Base-by-base conservation (phyloP, 73 alveolate genomes). In the Paramecium sexaurelia region DNA sequence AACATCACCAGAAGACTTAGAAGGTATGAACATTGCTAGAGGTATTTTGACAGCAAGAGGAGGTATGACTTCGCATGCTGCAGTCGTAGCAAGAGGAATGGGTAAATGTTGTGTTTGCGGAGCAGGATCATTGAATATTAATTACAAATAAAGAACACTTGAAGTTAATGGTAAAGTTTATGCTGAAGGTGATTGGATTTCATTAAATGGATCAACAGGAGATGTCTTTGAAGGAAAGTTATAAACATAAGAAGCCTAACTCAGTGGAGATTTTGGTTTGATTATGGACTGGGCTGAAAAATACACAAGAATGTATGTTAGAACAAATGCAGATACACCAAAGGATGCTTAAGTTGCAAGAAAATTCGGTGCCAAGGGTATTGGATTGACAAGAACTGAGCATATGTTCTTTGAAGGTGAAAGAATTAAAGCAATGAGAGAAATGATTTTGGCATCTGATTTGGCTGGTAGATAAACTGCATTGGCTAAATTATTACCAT, bases 1-100 rank as follows among this genome's bases (percentile, higher is more conserved):
- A 91, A 95, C 98, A 20, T 85, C 95, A 22, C 96, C 98, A 13
- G 98, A 95, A 33, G 98, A 95, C 87, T 91, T 95, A 82, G 93
- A 89, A 61, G 96, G 96, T 43, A 93, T 93, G 96, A 92, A 89
- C 82, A 94, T 91, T 32, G 95, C 96, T 41, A 91, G 92, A 88
- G 96, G 96, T n/a, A 93, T 95, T 33, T 92, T 95, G 67, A 95
- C 98, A 69, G 87, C 89, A 1, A 27, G 94, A 43, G 98, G 98
- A 33, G 98, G 98, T 91, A 92, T 92, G 95, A 95, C 98, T 1
- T 92, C 96, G 61, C 98, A 95, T 37, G 98, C 98, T n/a, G 98
- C 98, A 2, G 98, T 95, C 83, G 98, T 95, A 4, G 98, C 98
- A 1, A 94, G 98, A 47, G 95, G 98, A 20, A 89, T 95, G 97